Evolutionary conservation across 73 alveolate genomes (phyloP).

Genomic region (Paramecium pentaurelia): DNA sequence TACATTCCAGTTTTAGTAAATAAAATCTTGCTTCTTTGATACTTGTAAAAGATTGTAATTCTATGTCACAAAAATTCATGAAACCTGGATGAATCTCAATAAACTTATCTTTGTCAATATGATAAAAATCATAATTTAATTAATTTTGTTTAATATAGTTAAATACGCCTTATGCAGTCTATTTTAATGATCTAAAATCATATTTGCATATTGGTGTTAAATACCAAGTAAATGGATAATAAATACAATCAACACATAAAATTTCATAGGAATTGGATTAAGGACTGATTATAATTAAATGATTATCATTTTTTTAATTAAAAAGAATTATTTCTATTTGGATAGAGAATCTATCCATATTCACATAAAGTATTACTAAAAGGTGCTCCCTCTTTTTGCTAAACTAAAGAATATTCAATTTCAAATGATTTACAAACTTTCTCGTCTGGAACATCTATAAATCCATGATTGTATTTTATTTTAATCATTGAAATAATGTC

Average conservation of each 20-base stretch:
- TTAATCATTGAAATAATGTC: not conserved
- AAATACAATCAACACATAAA: not conserved
- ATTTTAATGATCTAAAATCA: not conserved
- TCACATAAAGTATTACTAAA: not conserved
- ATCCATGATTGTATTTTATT: not conserved
- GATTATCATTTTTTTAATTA: not conserved
- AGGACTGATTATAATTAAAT: not conserved
- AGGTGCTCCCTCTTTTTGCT: not conserved
- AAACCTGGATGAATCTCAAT: not conserved
- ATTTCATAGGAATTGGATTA: not conserved
- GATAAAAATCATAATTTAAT: not conserved
- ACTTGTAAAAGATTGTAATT: not conserved
- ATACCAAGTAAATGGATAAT: not conserved
- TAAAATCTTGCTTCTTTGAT: not conserved
- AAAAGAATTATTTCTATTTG: not conserved
- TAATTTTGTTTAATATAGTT: not conserved
- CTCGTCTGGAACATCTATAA: not conserved
- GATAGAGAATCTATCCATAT: not conserved
- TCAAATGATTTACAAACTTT: not conserved
- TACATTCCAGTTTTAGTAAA: not conserved
- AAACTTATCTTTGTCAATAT: not conserved
- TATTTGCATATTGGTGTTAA: not conserved
- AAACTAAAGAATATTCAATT: not conserved
- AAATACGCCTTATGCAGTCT: not conserved
- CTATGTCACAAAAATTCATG: not conserved